These are phyloP conservation scores for Euphorbia tirucalli DNA, from an alignment of 345 rosid genomes.

Conservation along the genomic window DNA sequence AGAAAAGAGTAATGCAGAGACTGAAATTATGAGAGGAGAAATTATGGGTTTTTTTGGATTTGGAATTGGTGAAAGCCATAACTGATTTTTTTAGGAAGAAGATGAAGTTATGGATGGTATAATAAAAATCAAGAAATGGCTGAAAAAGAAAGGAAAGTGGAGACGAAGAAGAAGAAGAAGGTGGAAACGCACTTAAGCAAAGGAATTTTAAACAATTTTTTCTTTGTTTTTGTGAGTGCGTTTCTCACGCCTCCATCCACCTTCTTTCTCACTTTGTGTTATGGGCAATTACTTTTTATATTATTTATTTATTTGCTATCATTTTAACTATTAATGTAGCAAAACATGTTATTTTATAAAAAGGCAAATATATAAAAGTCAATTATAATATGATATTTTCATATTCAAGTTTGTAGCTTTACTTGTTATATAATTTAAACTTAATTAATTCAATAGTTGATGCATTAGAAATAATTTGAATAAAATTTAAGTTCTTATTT, in stretches of 20 bases:
- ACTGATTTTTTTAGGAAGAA: neutral
- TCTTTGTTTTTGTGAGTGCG: conserved; percentile 24
- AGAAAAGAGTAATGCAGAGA: conserved; percentile 66
- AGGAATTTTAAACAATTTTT: no score
- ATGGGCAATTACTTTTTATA: neutral
- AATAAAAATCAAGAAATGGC: no score
- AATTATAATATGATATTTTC: no score
- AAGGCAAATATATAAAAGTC: no score
- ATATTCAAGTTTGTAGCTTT: neutral
- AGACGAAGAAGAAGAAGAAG: conserved; percentile 13
- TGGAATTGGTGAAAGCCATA: conserved; percentile 61
- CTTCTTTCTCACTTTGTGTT: neutral
- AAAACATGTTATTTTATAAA: neutral
- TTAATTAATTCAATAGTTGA: no score
- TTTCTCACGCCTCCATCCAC: conserved; percentile 36
- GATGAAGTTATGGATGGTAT: no score
- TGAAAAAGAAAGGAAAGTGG: conserved; percentile 24
- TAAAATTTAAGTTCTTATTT: no score
- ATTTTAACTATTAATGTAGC: no score
- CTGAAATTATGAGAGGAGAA: conserved; percentile 34
- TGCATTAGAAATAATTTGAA: no score
- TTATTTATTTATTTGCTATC: neutral
- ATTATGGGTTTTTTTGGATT: conserved; percentile 49
- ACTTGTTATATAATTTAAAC: neutral
- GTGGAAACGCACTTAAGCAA: conserved; percentile 36